Percentiles rank a stretch among this genome's conserved stretches.
phyloP scores from a whole-genome alignment of 2,329 filamentous ascomycete genomes.

The Beauveria scarabaeidicola region DNA sequence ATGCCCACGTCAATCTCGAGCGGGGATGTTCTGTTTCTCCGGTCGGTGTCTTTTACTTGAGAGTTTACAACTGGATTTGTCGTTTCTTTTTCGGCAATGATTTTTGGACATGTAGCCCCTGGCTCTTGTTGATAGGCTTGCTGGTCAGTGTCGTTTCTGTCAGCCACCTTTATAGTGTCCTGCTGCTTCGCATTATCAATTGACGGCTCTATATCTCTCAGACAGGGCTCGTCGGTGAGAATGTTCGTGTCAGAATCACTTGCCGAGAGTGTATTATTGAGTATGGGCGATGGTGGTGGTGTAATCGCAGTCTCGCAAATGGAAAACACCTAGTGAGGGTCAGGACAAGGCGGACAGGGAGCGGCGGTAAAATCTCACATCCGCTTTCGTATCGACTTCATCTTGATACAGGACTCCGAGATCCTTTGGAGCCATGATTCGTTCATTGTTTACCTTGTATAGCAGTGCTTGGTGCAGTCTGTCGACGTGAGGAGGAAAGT shows the following conservation, averaged over 20 bases:
- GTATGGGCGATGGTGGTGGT: neutral
- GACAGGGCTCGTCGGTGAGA: neutral
- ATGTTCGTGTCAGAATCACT: neutral
- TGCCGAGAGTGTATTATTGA: neutral
- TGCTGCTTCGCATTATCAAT: neutral
- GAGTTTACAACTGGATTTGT: neutral
- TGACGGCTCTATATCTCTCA: neutral
- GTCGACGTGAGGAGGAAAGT: conserved; percentile 17
- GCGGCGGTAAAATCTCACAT: neutral
- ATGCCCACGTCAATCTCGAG: neutral
- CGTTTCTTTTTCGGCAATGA: too few species aligned
- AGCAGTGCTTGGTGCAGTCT: conserved; percentile 19
- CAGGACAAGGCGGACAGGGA: neutral
- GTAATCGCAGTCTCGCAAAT: neutral
- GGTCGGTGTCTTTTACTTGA: neutral
- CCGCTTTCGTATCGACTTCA: too few species aligned
- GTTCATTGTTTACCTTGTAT: conserved; percentile 21
- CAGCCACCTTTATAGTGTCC: neutral
- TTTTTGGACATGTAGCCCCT: too few species aligned
- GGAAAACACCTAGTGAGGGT: neutral
- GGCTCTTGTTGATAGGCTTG: neutral
- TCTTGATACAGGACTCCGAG: accelerated
- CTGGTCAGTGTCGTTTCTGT: neutral
- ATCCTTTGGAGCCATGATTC: neutral
- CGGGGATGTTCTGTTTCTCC: too few species aligned